These are phyloP conservation scores for Pseudocercospora macadamiae DNA, from an alignment of 2,329 filamentous ascomycete species.

Conservation along the genomic window DNA sequence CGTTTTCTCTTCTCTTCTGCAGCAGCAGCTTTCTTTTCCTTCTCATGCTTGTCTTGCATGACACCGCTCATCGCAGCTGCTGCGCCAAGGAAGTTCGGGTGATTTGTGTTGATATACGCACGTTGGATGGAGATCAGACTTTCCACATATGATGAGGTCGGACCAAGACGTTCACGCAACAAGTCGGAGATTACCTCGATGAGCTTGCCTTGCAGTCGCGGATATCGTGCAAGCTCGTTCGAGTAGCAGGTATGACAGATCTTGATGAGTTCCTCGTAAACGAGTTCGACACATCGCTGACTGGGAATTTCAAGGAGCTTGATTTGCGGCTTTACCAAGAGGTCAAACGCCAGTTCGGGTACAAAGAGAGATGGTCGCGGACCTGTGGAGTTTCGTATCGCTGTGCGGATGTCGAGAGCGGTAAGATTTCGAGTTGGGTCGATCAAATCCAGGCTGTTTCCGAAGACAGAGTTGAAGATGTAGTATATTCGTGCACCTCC, in stretches of 20 bases:
- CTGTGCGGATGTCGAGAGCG: constrained; percentile 91
- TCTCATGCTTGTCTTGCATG: constrained; percentile 90
- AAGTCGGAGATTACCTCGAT: constrained; percentile 98
- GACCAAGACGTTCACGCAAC: constrained; percentile 86
- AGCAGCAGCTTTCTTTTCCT: constrained; percentile 77
- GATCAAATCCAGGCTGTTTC: constrained; percentile 92
- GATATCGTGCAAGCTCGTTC: constrained; percentile 88
- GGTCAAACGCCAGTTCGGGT: constrained; percentile 94
- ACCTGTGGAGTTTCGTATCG: constrained; percentile 96
- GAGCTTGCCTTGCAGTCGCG: constrained; percentile 89
- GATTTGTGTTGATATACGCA: constrained; percentile 99
- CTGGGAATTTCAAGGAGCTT: constrained; percentile 93
- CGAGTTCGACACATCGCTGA: constrained; percentile 94
- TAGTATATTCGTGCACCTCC: constrained; percentile 96
- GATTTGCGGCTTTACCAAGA: constrained; percentile 97
- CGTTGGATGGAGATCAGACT: constrained; percentile 96
- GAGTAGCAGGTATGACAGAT: constrained; percentile 99
- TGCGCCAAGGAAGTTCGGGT: constrained; percentile 96
- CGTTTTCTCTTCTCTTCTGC: constrained; percentile 85
- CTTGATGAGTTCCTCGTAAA: constrained; percentile 98
- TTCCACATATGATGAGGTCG: constrained; percentile 87
- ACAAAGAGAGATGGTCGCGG: constrained; percentile 95
- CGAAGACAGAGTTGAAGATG: constrained; percentile 98
- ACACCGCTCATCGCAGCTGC: constrained; percentile 97
- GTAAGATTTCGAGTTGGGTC: constrained; percentile 95